Conservation (phyloP, 345 rosid species). For the Gynandropsis gynandra region DNA sequence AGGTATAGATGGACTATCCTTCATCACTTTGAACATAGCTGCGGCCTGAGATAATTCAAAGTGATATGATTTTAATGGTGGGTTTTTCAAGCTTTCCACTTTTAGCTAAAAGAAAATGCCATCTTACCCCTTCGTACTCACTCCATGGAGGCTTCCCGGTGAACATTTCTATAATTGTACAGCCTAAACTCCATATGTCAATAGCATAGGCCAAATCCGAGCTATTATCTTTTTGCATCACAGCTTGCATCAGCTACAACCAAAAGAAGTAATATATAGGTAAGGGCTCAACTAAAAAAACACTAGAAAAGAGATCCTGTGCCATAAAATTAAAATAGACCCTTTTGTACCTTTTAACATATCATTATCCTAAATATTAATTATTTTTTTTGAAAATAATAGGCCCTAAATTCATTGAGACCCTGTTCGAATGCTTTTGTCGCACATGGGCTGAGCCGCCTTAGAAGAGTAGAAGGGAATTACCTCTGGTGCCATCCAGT, state of each 20-base stretch:
- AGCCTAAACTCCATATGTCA: conserved; percentile 99
- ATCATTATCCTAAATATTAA: no score
- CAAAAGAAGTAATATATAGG: no score
- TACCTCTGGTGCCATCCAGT: conserved; percentile 99
- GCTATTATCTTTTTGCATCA: conserved; percentile 67
- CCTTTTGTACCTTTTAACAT: no score
- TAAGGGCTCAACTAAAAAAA: no score
- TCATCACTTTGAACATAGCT: conserved; percentile 91
- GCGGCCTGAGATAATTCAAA: conserved; percentile 56
- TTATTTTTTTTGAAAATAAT: no score
- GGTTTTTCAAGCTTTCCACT: conserved; percentile 5
- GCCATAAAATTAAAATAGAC: no score
- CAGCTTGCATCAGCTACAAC: conserved; percentile 82
- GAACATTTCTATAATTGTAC: conserved; percentile 90
- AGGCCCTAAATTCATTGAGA: no score
- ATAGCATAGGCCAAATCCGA: conserved; percentile 87
- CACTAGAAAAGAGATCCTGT: no score
- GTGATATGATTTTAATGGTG: no score
- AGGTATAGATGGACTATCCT: conserved; percentile 74
- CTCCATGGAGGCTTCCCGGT: conserved; percentile 99
- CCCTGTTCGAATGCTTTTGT: no score
- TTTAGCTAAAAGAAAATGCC: not conserved
- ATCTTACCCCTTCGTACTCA: conserved; percentile 87
- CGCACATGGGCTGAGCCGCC: no score
- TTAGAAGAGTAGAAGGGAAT: not conserved